These are phyloP conservation scores for Mortierella hygrophila DNA, from an alignment of 192 early-diverging fungal genomes.

Conservation along the genomic window DNA sequence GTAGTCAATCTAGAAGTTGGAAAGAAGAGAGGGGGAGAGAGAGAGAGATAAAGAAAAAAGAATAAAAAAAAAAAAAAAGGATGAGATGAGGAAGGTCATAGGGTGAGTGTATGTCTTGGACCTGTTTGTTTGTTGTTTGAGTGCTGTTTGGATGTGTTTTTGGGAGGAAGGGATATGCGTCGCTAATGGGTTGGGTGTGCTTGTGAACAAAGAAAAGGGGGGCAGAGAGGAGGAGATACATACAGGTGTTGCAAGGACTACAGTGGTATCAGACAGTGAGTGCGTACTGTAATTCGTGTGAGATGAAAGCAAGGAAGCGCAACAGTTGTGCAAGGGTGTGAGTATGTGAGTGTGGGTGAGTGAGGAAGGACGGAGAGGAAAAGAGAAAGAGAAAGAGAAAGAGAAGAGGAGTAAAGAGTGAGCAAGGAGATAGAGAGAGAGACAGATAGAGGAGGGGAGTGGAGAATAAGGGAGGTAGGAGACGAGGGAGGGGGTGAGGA, in stretches of 20 bases:
- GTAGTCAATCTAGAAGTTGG: neutral
- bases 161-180: neutral
- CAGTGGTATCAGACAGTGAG: neutral
- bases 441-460: neutral
- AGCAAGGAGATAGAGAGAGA: neutral
- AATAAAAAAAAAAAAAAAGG: neutral
- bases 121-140: neutral
- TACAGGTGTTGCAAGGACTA: neutral
- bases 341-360: neutral
- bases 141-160: neutral
- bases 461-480: constrained; percentile 2
- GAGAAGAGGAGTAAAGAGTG: neutral
- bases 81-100: neutral
- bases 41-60: neutral
- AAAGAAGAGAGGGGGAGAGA: neutral
- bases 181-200: neutral
- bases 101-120: neutral
- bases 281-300: neutral
- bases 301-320: neutral
- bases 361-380: neutral
- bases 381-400: neutral
- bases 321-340: neutral
- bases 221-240: neutral
- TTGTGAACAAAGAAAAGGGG: neutral
- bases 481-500: neutral